Conservation (phyloP, 495 filamentous ascomycete species). For the Sabuloglossum arenarium region DNA sequence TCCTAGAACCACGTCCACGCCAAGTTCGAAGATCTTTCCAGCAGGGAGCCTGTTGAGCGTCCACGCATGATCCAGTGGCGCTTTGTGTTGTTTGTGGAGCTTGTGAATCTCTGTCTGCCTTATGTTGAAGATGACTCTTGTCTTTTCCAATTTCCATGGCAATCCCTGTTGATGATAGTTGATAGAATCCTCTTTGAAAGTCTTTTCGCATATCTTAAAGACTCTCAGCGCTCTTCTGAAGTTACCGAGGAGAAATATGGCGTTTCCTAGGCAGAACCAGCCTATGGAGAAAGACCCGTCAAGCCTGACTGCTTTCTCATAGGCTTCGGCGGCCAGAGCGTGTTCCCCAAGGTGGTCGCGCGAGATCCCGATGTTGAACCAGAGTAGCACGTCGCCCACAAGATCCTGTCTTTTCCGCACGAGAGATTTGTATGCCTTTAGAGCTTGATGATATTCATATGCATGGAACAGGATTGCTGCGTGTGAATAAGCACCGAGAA, state of each 20-base stretch:
- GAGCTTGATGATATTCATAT: neutral
- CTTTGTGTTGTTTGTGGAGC: neutral
- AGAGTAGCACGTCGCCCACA: neutral
- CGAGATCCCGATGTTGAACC: conserved; percentile 6
- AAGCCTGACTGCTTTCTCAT: neutral
- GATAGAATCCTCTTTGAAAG: neutral
- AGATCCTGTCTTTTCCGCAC: neutral
- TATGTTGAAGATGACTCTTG: conserved; percentile 4
- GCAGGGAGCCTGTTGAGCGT: neutral
- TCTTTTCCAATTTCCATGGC: neutral
- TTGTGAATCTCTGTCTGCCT: neutral
- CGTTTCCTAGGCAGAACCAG: conserved; percentile 3
- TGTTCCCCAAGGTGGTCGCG: conserved; percentile 3
- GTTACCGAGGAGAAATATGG: neutral
- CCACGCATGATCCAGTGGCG: neutral
- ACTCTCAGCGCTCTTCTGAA: neutral
- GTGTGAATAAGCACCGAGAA: neutral
- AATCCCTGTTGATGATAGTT: conserved; percentile 1
- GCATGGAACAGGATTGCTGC: neutral
- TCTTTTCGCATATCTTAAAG: neutral
- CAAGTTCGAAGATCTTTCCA: neutral
- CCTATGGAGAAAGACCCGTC: conserved; percentile 1
- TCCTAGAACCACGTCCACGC: neutral
- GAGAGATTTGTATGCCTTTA: neutral
- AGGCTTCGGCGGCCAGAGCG: conserved; percentile 1